Percentiles rank a stretch among this genome's conserved stretches.
Evolutionary conservation across 768 basidiomycete genomes (phyloP).

Genomic region (Crepidotus variabilis): DNA sequence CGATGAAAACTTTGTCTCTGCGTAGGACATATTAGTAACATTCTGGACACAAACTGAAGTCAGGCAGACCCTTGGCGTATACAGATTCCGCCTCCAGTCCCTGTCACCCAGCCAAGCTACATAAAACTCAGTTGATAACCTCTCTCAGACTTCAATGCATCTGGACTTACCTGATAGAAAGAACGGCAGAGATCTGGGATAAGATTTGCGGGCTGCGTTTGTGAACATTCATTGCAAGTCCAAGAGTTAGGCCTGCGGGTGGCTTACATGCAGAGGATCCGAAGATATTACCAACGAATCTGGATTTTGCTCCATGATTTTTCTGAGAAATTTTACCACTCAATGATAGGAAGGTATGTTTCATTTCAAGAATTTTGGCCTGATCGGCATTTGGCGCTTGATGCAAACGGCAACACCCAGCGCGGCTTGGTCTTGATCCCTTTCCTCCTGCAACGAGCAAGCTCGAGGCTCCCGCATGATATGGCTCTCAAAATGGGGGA

Average conservation of each 20-base stretch:
- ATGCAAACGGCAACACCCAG: background rate
- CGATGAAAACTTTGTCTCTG: constrained; percentile 79
- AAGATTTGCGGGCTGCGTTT: constrained; percentile 78
- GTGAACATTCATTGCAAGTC: background rate
- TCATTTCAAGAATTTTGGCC: constrained; percentile 3
- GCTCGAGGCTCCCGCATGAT: no score
- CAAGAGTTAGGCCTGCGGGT: background rate
- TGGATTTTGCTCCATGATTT: constrained; percentile 22
- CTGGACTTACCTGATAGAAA: constrained; percentile 57
- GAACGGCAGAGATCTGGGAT: constrained; percentile 82
- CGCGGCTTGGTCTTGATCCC: constrained; percentile 4
- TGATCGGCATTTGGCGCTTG: background rate
- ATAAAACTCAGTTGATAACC: constrained; percentile 4
- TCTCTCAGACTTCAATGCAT: background rate
- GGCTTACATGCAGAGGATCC: constrained; percentile 60
- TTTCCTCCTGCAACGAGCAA: background rate
- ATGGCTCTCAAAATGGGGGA: no score
- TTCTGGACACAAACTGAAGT: background rate
- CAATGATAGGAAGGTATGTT: background rate
- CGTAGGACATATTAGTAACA: background rate
- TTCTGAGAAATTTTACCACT: background rate
- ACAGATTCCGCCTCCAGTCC: constrained; percentile 80
- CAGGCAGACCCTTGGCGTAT: constrained; percentile 57
- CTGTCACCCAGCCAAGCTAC: constrained; percentile 86
- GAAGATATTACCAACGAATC: constrained; percentile 56